Evolutionary conservation across 768 basidiomycete species (phyloP).

Genomic region (Psilocybe sp.): DNA sequence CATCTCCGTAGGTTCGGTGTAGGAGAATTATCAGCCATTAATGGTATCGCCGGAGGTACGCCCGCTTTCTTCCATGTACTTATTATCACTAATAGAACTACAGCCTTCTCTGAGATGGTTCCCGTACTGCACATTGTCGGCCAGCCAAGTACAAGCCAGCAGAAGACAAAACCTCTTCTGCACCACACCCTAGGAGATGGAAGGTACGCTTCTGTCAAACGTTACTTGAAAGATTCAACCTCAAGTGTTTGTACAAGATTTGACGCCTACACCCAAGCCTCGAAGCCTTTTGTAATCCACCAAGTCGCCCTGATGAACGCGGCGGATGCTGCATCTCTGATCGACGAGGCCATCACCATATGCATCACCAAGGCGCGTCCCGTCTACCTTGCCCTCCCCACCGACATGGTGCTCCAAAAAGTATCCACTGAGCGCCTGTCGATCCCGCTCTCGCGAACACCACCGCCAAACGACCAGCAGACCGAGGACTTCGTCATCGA

Average conservation of each 20-base stretch:
- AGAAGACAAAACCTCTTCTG: slow-evolving; percentile 68
- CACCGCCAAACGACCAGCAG: slow-evolving; percentile 51
- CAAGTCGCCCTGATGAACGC: slow-evolving; percentile 59
- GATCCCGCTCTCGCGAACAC: slow-evolving; percentile 49
- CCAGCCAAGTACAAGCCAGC: slow-evolving; percentile 70
- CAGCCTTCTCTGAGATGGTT: slow-evolving; percentile 84
- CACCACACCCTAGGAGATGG: slow-evolving; percentile 91
- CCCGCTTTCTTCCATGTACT: not conserved
- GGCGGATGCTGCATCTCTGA: slow-evolving; percentile 57
- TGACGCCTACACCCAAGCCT: slow-evolving; percentile 75
- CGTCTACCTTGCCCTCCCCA: slow-evolving; percentile 85
- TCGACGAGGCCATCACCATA: slow-evolving; percentile 75
- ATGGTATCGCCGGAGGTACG: slow-evolving; percentile 76
- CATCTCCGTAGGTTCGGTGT: slow-evolving; percentile 69
- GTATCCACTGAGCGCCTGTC: slow-evolving; percentile 64
- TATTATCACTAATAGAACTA: not conserved
- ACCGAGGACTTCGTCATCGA: slow-evolving; percentile 70
- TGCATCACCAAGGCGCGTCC: slow-evolving; percentile 73
- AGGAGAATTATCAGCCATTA: slow-evolving; percentile 87
- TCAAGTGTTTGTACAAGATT: slow-evolving; percentile 41
- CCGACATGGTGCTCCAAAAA: slow-evolving; percentile 70
- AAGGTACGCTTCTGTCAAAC: slow-evolving; percentile 33
- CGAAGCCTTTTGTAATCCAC: slow-evolving; percentile 69
- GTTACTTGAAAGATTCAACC: not conserved
- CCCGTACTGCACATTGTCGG: slow-evolving; percentile 90